Evolutionary conservation across 495 filamentous ascomycete species (phyloP), one percentile per base, ranked within the genome.

Genomic region (Tuber calosporum): DNA sequence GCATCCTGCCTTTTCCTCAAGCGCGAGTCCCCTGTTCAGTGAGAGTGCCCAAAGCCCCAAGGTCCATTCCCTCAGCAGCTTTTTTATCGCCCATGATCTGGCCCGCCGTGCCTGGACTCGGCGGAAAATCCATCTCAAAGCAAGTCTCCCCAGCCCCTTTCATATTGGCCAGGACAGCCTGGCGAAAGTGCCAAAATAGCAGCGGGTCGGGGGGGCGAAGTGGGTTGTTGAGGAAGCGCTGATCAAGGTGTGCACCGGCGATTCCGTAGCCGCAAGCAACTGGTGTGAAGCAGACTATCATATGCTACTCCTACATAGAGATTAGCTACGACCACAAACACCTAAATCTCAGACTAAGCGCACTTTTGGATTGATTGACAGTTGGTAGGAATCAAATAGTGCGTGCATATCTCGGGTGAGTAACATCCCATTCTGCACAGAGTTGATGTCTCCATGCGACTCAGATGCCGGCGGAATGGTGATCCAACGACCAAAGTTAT

Each of bases 381-480:
- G 13, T 1, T 67, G 11, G 70, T 82, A 84, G 19, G 1, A 36
- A 74, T 84, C 81, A 73, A 83, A 84, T 9, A 80, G 34, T 26
- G 69, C 3, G 69, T 84, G 81, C 76, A 83, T 76, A 77, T 68
- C 62, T n/a, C 48, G 30, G 17, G 42, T 45, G 43, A 84, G 78
- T 39, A 84, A 73, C 53, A 84, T 67, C 9, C 82, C 83, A 81
- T 84, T 84, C 68, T 84, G 80, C 43, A 79, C 74, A 9, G 82
- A 84, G 75, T 83, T 83, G 42, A 84, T 84, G 36, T 43, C n/a
- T 77, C 62, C 68, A 42, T 53, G 17, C 19, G 70, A 66, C n/a
- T 48, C 34, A 26, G 36, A 72, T 68, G 58, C 43, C 41, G 75
- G 71, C 30, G 66, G 36, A 79, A 77, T 77, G 17, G 74, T 80